phyloP scores from a whole-genome alignment of 495 filamentous ascomycete genomes.

The Hypomontagnella submonticulosa region DNA sequence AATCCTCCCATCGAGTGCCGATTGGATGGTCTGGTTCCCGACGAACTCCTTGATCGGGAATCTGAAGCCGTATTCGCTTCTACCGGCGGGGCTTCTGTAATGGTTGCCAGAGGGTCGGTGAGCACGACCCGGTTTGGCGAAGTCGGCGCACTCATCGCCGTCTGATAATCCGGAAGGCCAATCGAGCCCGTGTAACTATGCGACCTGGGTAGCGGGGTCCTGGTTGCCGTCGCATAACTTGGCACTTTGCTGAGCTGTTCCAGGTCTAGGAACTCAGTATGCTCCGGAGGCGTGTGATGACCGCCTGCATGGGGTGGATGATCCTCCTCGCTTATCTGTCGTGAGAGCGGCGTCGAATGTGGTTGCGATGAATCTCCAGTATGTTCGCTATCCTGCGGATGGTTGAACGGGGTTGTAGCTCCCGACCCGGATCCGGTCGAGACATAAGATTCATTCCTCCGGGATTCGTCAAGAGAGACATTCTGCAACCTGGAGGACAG shows the following conservation, averaged over 20 bases:
- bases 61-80: slow-evolving; percentile 5
- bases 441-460: slow-evolving; percentile 49
- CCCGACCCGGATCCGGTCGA: slow-evolving; percentile 47
- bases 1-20: slow-evolving; percentile 43
- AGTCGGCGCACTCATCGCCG: slow-evolving; percentile 52
- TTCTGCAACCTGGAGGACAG: slow-evolving; percentile 72
- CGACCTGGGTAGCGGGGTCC: slow-evolving; percentile 61
- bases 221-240: slow-evolving; percentile 81
- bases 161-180: slow-evolving; percentile 54
- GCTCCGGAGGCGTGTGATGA: slow-evolving; percentile 66
- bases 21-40: slow-evolving; percentile 28
- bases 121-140: slow-evolving; percentile 44
- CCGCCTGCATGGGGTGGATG: slow-evolving; percentile 52
- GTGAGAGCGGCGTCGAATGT: slow-evolving; percentile 58
- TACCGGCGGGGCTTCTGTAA: slow-evolving; percentile 33
- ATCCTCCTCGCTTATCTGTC: slow-evolving; percentile 72
- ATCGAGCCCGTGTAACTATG: slow-evolving; percentile 43
- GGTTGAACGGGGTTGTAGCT: slow-evolving; percentile 45
- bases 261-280: slow-evolving; percentile 71
- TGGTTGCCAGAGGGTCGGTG: slow-evolving; percentile 50
- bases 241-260: slow-evolving; percentile 78
- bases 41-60: slow-evolving; percentile 39
- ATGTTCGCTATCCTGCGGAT: slow-evolving; percentile 43
- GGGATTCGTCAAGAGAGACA: slow-evolving; percentile 60
- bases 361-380: slow-evolving; percentile 46